Evolutionary conservation across 257 asterid genomes (phyloP).

Genomic region (Anisodus acutangulus): DNA sequence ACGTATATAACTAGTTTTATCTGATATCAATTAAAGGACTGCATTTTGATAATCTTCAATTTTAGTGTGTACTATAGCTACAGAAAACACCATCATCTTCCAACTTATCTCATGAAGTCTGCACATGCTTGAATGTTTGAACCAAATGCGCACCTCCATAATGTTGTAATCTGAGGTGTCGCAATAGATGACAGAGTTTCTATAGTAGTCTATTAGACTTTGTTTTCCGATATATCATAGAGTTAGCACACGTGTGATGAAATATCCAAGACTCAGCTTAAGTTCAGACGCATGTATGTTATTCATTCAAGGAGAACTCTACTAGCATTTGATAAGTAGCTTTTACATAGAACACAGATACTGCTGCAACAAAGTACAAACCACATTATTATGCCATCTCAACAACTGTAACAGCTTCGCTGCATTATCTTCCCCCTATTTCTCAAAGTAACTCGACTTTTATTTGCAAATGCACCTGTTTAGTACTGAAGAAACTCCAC

Average conservation of each 20-base stretch:
- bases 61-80: slow-evolving; percentile 13
- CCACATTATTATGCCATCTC: slow-evolving; percentile 16
- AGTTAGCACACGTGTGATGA: neutral
- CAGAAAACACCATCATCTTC: neutral
- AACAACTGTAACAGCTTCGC: neutral
- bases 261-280: slow-evolving; percentile 14
- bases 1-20: slow-evolving; percentile 1
- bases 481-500: slow-evolving; percentile 10
- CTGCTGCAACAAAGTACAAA: slow-evolving; percentile 19
- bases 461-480: slow-evolving; percentile 27
- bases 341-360: slow-evolving; percentile 7
- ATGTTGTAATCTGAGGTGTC: slow-evolving; percentile 10
- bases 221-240: neutral
- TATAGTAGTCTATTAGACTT: neutral
- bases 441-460: neutral
- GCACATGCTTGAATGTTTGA: slow-evolving; percentile 20
- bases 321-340: neutral
- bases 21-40: neutral
- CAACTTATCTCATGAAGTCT: slow-evolving; percentile 1
- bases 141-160: slow-evolving; percentile 17
- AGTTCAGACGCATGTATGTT: neutral
- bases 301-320: slow-evolving; percentile 18
- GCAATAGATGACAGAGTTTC: neutral
- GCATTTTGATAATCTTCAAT: neutral
- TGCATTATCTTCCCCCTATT: slow-evolving; percentile 20